Conservation (phyloP, 2,329 filamentous ascomycete genomes). For the Ophidiomyces ophidiicola region DNA sequence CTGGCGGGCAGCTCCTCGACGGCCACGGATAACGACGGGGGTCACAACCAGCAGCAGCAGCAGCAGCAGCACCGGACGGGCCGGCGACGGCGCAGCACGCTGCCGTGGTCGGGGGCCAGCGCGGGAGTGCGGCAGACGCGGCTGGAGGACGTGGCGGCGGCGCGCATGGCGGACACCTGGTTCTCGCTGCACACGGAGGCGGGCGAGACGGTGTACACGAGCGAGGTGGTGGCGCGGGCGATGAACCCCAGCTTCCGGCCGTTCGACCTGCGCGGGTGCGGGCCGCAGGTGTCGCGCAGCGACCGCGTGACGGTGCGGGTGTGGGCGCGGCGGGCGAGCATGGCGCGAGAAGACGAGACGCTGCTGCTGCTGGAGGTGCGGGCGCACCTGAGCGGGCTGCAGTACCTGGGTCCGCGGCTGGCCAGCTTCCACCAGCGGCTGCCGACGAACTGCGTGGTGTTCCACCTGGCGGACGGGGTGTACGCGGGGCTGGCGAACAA, state of each 20-base stretch:
- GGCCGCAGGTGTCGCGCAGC: conserved; percentile 52
- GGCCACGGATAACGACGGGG: not conserved
- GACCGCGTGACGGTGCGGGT: conserved; percentile 56
- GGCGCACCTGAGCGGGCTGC: conserved; percentile 58
- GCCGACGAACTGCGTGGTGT: conserved; percentile 69
- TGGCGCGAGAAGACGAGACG: conserved; percentile 39
- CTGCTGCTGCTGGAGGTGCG: conserved; percentile 60
- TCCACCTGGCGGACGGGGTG: conserved; percentile 74
- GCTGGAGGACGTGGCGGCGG: conserved; percentile 59
- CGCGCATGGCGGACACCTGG: conserved; percentile 72
- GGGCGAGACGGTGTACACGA: conserved; percentile 73
- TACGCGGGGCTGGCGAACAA: conserved; percentile 65
- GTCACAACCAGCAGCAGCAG: conserved; percentile 10
- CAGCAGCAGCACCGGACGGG: conserved; percentile 12
- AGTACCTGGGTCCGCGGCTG: conserved; percentile 60
- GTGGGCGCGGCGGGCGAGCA: conserved; percentile 53
- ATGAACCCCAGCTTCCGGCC: conserved; percentile 84
- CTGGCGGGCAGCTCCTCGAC: conserved; percentile 27
- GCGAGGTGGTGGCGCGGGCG: conserved; percentile 65
- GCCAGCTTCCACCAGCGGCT: conserved; percentile 57
- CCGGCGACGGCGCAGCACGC: conserved; percentile 44
- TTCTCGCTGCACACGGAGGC: conserved; percentile 64
- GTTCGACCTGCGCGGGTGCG: conserved; percentile 60
- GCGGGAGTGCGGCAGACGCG: conserved; percentile 56
- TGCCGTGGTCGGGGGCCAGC: conserved; percentile 51